These are phyloP conservation scores for Zalaria sp. DNA, from an alignment of 2,329 filamentous ascomycete genomes.

Conservation along the genomic window DNA sequence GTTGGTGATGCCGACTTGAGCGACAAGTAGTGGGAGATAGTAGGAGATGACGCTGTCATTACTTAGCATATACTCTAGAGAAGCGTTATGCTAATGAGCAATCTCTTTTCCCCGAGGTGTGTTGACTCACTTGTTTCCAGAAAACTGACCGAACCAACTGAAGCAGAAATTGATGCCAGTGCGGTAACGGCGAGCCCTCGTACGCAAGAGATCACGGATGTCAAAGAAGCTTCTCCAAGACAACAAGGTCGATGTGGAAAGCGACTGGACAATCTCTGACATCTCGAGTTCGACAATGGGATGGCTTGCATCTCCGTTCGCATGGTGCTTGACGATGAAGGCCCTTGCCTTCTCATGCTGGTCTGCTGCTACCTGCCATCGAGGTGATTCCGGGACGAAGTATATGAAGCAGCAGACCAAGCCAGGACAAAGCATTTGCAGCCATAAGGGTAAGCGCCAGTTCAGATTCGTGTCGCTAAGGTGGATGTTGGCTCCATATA, in stretches of 20 bases:
- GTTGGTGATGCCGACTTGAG: constrained; percentile 22
- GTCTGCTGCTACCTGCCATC: constrained; percentile 43
- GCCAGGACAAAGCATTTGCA: constrained; percentile 7
- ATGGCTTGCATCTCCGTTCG: constrained; percentile 27
- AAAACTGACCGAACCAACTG: constrained; percentile 26
- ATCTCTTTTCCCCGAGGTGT: no score
- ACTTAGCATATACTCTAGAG: no score
- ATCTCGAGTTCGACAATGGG: constrained; percentile 21
- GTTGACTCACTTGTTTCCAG: constrained; percentile 13
- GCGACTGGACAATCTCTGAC: constrained; percentile 17
- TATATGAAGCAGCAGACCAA: constrained; percentile 26
- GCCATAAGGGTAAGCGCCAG: constrained; percentile 29
- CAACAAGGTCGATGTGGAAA: not conserved
- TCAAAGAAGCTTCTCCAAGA: constrained; percentile 12
- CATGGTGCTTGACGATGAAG: constrained; percentile 45
- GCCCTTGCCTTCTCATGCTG: constrained; percentile 41
- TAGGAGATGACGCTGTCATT: constrained; percentile 18
- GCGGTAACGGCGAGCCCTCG: no score
- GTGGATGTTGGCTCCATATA: no score
- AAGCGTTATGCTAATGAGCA: no score
- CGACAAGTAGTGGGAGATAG: constrained; percentile 21
- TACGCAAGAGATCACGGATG: constrained; percentile 34
- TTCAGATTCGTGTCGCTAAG: constrained; percentile 10
- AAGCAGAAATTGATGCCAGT: constrained; percentile 9
- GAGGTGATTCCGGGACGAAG: constrained; percentile 40